Evolutionary conservation across 495 filamentous ascomycete species (phyloP).

Genomic region (Hypoxylon perforatum): DNA sequence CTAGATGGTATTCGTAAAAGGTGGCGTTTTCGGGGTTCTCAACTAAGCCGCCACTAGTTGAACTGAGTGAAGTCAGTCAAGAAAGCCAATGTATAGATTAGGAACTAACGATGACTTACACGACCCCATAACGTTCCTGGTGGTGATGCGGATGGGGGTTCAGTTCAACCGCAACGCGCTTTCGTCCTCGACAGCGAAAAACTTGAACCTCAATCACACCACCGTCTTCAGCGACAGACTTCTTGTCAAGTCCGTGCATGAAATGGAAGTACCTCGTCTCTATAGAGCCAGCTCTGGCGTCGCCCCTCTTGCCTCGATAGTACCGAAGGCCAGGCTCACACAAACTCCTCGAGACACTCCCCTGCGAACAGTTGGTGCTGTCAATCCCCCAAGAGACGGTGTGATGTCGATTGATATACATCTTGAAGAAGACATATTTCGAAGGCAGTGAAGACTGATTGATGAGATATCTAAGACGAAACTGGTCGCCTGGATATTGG

Average conservation of each 20-base stretch:
- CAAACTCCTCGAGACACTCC: slow-evolving; percentile 55
- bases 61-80: slow-evolving; percentile 42
- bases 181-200: slow-evolving; percentile 57
- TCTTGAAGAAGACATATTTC: slow-evolving; percentile 60
- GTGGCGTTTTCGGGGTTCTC: slow-evolving; percentile 59
- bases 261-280: slow-evolving; percentile 58
- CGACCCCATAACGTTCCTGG: slow-evolving; percentile 58
- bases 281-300: slow-evolving; percentile 43
- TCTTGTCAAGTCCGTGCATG: slow-evolving; percentile 46
- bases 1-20: slow-evolving; percentile 59
- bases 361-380: slow-evolving; percentile 33
- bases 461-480: slow-evolving; percentile 57
- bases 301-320: slow-evolving; percentile 39
- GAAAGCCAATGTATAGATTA: neutral
- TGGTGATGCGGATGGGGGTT: slow-evolving; percentile 51
- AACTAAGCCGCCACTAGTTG: slow-evolving; percentile 57
- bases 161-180: slow-evolving; percentile 47
- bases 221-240: slow-evolving; percentile 58
- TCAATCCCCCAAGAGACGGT: slow-evolving; percentile 62
- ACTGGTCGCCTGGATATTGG: slow-evolving; percentile 51
- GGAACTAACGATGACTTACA: slow-evolving; percentile 46
- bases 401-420: slow-evolving; percentile 61
- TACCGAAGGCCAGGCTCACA: slow-evolving; percentile 52
- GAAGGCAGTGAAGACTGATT: slow-evolving; percentile 44
- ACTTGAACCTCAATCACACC: slow-evolving; percentile 63